A percentile compares a stretch with the other conserved stretches of the same genome.
These are phyloP conservation scores for Prunus yedoensis DNA, from an alignment of 331 rosid genomes.

Conservation along the genomic window DNA sequence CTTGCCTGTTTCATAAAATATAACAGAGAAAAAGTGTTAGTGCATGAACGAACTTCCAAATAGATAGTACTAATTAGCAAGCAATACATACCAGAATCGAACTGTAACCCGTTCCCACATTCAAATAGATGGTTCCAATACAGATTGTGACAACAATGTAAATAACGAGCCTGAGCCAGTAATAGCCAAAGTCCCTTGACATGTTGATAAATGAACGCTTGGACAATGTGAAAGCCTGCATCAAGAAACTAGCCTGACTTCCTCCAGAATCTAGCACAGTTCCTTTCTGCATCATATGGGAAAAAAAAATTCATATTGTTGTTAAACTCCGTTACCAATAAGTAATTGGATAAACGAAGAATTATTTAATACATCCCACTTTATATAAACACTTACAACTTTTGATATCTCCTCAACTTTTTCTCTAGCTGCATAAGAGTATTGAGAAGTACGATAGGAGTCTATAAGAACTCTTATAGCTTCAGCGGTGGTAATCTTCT, in stretches of 20 bases:
- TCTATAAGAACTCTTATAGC: conserved; percentile 72
- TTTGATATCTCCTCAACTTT: conserved; percentile 83
- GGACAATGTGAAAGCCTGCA: conserved; percentile 75
- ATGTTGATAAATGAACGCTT: conserved; percentile 87
- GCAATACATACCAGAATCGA: conserved; percentile 71
- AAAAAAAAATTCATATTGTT: too few species aligned
- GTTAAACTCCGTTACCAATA: neutral
- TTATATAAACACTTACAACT: conserved; percentile 57
- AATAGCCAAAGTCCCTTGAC: conserved; percentile 97
- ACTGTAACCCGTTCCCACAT: conserved; percentile 81
- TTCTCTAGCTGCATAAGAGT: conserved; percentile 64
- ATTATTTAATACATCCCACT: neutral
- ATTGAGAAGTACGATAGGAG: conserved; percentile 70
- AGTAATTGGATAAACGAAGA: neutral
- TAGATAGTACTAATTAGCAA: neutral
- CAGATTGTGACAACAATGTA: conserved; percentile 86
- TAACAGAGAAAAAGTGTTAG: neutral
- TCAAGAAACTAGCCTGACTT: conserved; percentile 91
- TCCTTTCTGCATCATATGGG: conserved; percentile 57
- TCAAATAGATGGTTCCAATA: conserved; percentile 83
- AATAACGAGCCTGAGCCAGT: conserved; percentile 97
- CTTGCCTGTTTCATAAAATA: conserved; percentile 62
- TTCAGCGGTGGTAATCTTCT: conserved; percentile 77
- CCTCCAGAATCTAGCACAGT: conserved; percentile 90
- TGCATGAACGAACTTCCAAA: neutral